Evolutionary conservation across 768 basidiomycete species (phyloP).

Genomic region (Cyathus striatus): DNA sequence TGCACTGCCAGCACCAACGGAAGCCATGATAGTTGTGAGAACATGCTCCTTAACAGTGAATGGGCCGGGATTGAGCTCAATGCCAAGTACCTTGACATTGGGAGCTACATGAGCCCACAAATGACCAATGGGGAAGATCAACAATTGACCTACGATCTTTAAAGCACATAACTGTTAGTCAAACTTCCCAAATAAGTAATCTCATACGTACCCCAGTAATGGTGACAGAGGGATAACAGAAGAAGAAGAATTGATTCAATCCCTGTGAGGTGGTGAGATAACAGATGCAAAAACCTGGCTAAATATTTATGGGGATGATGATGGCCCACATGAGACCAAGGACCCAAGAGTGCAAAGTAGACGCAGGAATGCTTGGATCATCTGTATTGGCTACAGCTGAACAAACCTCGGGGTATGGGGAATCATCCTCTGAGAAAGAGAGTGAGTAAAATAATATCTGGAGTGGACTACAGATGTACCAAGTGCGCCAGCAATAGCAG

Average conservation of each 20-base stretch:
- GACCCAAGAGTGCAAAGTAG: constrained; percentile 64
- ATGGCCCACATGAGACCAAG: constrained; percentile 71
- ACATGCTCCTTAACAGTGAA: constrained; percentile 78
- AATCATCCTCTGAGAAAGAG: constrained; percentile 47
- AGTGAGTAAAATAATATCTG: constrained; percentile 11
- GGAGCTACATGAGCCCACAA: constrained; percentile 53
- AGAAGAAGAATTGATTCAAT: constrained; percentile 74
- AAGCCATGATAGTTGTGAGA: constrained; percentile 48
- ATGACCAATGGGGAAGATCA: constrained; percentile 63
- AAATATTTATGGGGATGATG: constrained; percentile 41
- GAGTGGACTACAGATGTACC: constrained; percentile 35
- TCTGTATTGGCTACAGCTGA: constrained; percentile 70
- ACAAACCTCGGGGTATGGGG: constrained; percentile 69
- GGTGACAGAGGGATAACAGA: constrained; percentile 65
- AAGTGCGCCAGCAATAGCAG: constrained; percentile 33
- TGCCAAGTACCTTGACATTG: constrained; percentile 45
- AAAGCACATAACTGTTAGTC: neutral
- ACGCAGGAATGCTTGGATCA: constrained; percentile 56
- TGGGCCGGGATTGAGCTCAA: constrained; percentile 58
- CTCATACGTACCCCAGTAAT: constrained; percentile 38
- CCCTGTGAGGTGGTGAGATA: constrained; percentile 23
- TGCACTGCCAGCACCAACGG: constrained; percentile 41
- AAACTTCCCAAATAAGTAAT: constrained; percentile 17
- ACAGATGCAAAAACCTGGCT: neutral
- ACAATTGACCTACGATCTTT: constrained; percentile 61